These are phyloP conservation scores for Rhodomyrtus psidioides DNA, from an alignment of 441 rosid genomes.

Conservation along the genomic window DNA sequence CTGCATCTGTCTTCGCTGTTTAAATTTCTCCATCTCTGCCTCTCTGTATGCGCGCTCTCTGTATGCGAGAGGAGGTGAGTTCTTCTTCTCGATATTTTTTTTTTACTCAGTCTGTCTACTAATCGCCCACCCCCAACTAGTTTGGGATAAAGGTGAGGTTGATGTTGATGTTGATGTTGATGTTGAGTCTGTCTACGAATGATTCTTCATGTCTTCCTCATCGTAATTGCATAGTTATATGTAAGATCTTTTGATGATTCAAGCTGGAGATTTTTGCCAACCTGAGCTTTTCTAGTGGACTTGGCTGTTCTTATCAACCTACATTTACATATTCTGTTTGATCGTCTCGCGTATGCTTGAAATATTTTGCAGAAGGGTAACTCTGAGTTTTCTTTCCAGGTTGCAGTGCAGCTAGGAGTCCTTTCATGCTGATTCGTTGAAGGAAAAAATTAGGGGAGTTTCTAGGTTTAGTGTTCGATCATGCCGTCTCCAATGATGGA, in stretches of 20 bases:
- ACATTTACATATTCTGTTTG: too few species aligned
- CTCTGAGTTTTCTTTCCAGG: neutral
- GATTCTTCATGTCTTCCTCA: neutral
- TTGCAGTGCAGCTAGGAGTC: neutral
- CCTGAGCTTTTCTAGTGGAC: too few species aligned
- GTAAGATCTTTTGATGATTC: neutral
- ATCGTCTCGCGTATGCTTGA: neutral
- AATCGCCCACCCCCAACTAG: too few species aligned
- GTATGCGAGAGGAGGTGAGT: neutral
- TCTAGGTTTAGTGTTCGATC: conserved; percentile 1
- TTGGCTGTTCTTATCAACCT: too few species aligned
- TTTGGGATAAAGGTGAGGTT: too few species aligned
- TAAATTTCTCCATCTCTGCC: neutral
- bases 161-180: too few species aligned
- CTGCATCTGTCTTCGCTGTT: neutral
- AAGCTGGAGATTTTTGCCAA: neutral
- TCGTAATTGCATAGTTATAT: neutral
- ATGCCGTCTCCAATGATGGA: conserved; percentile 39
- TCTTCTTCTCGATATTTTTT: too few species aligned
- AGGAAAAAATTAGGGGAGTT: neutral
- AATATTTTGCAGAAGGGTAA: neutral
- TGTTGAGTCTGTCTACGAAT: neutral
- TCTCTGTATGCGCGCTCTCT: conserved; percentile 2
- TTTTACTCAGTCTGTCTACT: too few species aligned
- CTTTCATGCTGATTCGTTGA: neutral